Percentiles rank a stretch among this genome's conserved stretches.
These are phyloP conservation scores for Aspergillus phoenicis DNA, from an alignment of 2,329 filamentous ascomycete genomes.

Conservation along the genomic window DNA sequence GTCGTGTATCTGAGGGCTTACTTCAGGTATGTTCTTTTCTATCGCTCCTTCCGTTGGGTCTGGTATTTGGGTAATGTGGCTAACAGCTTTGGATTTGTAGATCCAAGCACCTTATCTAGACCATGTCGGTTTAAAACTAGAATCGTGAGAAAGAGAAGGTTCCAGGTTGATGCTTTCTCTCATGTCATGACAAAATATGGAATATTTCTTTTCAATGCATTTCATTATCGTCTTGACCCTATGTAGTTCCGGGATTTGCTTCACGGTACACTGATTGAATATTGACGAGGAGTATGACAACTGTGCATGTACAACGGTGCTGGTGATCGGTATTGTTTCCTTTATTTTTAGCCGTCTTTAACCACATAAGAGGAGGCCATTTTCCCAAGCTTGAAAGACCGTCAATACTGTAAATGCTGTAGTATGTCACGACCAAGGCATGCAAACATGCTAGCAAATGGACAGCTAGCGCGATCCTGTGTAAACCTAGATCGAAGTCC, in stretches of 20 bases:
- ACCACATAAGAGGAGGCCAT: not conserved
- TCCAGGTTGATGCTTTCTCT: conserved; percentile 20
- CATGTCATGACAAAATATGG: conserved; percentile 24
- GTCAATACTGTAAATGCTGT: not conserved
- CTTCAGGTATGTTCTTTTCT: conserved; percentile 67
- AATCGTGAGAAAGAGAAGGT: conserved; percentile 12
- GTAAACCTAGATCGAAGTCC: too few species aligned
- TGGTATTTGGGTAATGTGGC: not conserved
- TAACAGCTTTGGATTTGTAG: conserved; percentile 37
- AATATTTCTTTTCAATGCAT: conserved; percentile 25
- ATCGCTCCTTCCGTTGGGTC: not conserved
- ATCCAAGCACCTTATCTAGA: conserved; percentile 70
- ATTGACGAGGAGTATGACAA: conserved; percentile 26
- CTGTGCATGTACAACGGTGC: conserved; percentile 1
- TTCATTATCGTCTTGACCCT: conserved; percentile 18
- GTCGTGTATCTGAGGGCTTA: conserved; percentile 96
- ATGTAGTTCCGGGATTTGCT: conserved; percentile 21
- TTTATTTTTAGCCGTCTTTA: not conserved
- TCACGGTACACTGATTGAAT: conserved; percentile 25
- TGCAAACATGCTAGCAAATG: not conserved
- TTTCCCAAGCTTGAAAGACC: not conserved
- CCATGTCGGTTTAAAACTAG: conserved; percentile 5
- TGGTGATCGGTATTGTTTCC: not conserved
- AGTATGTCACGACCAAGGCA: not conserved
- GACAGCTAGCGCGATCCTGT: not conserved